phyloP scores from a whole-genome alignment of 371 early-diverging fungal species.

The Mucor ambiguus region DNA sequence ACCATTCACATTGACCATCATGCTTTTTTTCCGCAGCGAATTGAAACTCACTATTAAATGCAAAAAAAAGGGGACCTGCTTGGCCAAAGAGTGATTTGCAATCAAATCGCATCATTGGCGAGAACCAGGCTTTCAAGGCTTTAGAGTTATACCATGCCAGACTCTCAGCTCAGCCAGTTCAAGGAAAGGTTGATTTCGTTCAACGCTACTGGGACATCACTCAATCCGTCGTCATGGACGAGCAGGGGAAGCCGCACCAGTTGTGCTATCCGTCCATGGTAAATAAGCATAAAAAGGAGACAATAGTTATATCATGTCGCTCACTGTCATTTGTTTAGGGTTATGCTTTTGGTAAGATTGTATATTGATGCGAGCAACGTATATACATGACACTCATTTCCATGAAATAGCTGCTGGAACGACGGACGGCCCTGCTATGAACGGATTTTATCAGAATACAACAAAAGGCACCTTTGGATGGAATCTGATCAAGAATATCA shows the following conservation, averaged over 20 bases:
- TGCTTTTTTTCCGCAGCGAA: neutral
- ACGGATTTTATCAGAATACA: slow-evolving; percentile 46
- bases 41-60: neutral
- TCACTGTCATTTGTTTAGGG: slow-evolving; percentile 20
- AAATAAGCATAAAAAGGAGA: slow-evolving; percentile 15
- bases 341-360: slow-evolving; percentile 37
- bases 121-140: slow-evolving; percentile 45
- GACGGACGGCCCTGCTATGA: slow-evolving; percentile 56
- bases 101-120: slow-evolving; percentile 64
- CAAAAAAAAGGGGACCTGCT: slow-evolving; percentile 38
- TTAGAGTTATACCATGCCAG: slow-evolving; percentile 26
- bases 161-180: slow-evolving; percentile 2
- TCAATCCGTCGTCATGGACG: slow-evolving; percentile 26
- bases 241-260: slow-evolving; percentile 23
- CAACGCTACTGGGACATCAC: slow-evolving; percentile 53
- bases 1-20: slow-evolving; percentile 1
- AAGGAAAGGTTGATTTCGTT: slow-evolving; percentile 40
- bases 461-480: slow-evolving; percentile 46
- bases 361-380: neutral
- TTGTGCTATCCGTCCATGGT: slow-evolving; percentile 50
- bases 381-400: neutral
- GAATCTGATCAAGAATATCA: slow-evolving; percentile 42
- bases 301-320: slow-evolving; percentile 10
- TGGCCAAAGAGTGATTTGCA: slow-evolving; percentile 40
- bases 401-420: slow-evolving; percentile 60